Base-by-base conservation (phyloP, 345 rosid species). In the Brassica juncea region DNA sequence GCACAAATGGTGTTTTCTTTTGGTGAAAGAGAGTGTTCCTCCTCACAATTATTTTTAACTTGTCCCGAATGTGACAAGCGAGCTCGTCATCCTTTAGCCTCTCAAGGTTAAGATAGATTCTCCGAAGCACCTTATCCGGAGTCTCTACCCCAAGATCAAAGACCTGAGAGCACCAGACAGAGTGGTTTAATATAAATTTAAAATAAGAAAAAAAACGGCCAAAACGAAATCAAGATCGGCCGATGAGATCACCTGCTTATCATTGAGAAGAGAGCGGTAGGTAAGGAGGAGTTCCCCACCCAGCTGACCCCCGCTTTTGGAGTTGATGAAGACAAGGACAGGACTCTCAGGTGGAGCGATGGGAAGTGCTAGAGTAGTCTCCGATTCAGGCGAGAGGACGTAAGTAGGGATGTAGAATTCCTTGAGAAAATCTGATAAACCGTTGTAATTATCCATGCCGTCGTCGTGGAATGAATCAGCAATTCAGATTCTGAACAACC, bases 251-350 rank as follows among this genome's bases (percentile, higher is more conserved):
- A 94, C 93, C 94, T 94, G 97, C 9, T 84, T 34, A 23, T 70
- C 70, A 58, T 88, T 88, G 80, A 94, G 93, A 72, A 94, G 82
- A 72, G 71, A 32, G n/a, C 90, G 89, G 81, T 87, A 94, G 52
- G 98, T 93, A 7, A 77, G 62, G 35, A 93, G 88, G 66, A 95
- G 99, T 70, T 88, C 87, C 4, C 92, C 97, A 65, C 98, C 98
- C 68, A 93, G 88, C 81, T 93, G 98, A 12, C 98, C 99, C 1
- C 98, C 99, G 59, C 97, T 95, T 81, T 82, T 93, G 80, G 99
- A 89, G 82, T 95, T 95, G 81, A 95, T 82, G 76, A 93, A 95
- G 49, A 93, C 97, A 12, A 95, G 70, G 49, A 91, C 91, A 0
- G 99, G 99, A 65, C 84, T 87, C 42, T 32, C 37, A 4, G 98